Evolutionary conservation across 495 filamentous ascomycete genomes (phyloP).

Genomic region (Mytilinidion resinicola): DNA sequence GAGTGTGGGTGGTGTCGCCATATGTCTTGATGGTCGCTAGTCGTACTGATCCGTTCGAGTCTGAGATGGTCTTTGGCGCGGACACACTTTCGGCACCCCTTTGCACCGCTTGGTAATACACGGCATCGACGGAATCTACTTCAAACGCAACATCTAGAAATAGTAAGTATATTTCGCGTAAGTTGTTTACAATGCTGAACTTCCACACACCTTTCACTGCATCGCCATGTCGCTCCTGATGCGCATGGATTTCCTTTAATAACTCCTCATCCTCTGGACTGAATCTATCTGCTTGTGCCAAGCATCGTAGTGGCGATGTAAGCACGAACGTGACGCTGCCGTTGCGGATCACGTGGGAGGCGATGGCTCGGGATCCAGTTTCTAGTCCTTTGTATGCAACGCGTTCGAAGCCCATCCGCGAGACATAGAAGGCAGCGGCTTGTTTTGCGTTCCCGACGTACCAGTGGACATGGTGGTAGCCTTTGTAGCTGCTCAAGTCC

Average conservation of each 20-base stretch:
- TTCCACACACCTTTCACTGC: slow-evolving; percentile 63
- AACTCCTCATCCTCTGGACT: slow-evolving; percentile 48
- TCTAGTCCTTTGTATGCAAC: slow-evolving; percentile 82
- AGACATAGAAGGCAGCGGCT: slow-evolving; percentile 77
- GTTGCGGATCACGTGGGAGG: slow-evolving; percentile 77
- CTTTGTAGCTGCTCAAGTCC: slow-evolving; percentile 41
- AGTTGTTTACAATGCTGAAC: background rate
- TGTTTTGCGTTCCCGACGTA: slow-evolving; percentile 96
- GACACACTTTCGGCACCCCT: slow-evolving; percentile 63
- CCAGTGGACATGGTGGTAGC: slow-evolving; percentile 88
- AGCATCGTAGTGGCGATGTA: slow-evolving; percentile 65
- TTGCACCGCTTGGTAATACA: slow-evolving; percentile 62
- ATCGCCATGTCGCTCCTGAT: slow-evolving; percentile 78
- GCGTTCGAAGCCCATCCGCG: slow-evolving; percentile 72
- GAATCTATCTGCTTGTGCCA: slow-evolving; percentile 45
- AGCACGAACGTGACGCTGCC: slow-evolving; percentile 74
- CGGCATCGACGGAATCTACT: slow-evolving; percentile 72
- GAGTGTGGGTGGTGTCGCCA: slow-evolving; percentile 85
- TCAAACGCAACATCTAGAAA: slow-evolving; percentile 63
- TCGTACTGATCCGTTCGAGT: slow-evolving; percentile 51
- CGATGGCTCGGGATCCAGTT: slow-evolving; percentile 67
- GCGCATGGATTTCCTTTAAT: slow-evolving; percentile 63
- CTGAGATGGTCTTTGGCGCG: slow-evolving; percentile 45
- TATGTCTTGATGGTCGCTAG: slow-evolving; percentile 78
- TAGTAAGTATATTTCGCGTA: background rate